Evolutionary conservation across 2,329 filamentous ascomycete genomes (phyloP), one percentile per base, ranked within the genome.

Genomic region (Lasiodiplodia sp.): DNA sequence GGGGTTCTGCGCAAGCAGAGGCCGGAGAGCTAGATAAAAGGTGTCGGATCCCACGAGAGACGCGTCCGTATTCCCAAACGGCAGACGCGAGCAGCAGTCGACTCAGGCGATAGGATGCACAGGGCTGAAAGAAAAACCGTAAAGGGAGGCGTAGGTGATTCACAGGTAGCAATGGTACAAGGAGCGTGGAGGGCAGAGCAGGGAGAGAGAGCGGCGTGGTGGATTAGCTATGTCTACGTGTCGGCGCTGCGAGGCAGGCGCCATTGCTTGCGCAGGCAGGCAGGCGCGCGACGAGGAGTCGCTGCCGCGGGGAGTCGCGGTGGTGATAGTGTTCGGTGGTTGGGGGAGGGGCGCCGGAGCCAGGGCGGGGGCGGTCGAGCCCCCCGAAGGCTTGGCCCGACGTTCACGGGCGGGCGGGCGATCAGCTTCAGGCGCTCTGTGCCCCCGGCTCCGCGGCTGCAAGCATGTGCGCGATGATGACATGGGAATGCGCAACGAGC

Each of bases 91-190:
- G n/a, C 47, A 37, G 57, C 28, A 8, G 49, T 47, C 57, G 28
- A 21, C 44, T 3, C 49, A 51, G 66, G 16, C 44, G 11, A 47
- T 10, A 7, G 28, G 37, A 31, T 34, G 57, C 65, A 67, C 65
- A 67, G 40, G 53, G 53, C 65, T 67, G 65, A 58, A 67, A 67
- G 53, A 58, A 28, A n/a, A 44, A 23, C 25, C 12, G 18, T 28
- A 34, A 31, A 38, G 62, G 12, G 51, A 16, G 38, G 62, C 11
- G n/a, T 60, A 52, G 56, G 49, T 68, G 65, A 55, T 68, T 31
- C 44, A 57, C 40, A 62, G 55, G 66, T 53, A 68, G 47, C 21
- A 53, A 68, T 40, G 66, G 34, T 21, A 51, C 23, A 38, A n/a
- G 55, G 23, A 14, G 34, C 31, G 56, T 7, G 10, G 66, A 47